These are phyloP conservation scores for Plantago lanceolata DNA, from an alignment of 305 asterid genomes.

Conservation along the genomic window DNA sequence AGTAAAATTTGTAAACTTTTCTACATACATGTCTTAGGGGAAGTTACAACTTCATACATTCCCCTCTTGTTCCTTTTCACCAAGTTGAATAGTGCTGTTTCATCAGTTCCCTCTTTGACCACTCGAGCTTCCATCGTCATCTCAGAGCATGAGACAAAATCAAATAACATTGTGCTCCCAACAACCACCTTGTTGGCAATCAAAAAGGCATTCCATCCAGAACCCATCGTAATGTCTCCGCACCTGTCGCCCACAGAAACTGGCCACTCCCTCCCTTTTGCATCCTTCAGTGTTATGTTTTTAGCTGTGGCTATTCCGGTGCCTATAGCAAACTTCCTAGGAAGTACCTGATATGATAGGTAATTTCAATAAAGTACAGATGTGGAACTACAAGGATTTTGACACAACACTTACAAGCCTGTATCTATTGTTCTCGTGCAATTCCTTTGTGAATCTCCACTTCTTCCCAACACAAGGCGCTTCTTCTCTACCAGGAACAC, in stretches of 20 bases:
- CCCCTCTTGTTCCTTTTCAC: background rate
- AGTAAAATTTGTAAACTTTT: too few relatives aligned
- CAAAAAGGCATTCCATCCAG: conserved; percentile 17
- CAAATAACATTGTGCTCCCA: conserved; percentile 15
- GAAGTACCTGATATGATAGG: background rate
- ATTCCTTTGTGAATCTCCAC: background rate
- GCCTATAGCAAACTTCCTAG: background rate
- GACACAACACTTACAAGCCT: conserved; percentile 1
- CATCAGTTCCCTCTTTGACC: conserved; percentile 1
- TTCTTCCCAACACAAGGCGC: background rate
- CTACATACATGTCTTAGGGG: too few relatives aligned
- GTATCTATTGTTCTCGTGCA: background rate
- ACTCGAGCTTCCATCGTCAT: background rate
- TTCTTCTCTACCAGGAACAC: background rate
- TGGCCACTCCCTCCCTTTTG: conserved; percentile 10
- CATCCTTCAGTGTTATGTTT: background rate
- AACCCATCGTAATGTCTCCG: background rate
- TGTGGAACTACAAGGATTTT: background rate
- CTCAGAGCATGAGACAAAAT: background rate
- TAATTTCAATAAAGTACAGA: background rate
- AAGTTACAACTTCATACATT: background rate
- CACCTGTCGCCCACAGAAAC: background rate
- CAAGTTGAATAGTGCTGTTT: background rate
- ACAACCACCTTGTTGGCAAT: conserved; percentile 2
- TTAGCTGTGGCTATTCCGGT: background rate